A percentile compares a stretch with the other conserved stretches of the same genome.
These are phyloP conservation scores for Triticum turgidum DNA, from an alignment of 176 grass and related monocot species.

Conservation along the genomic window DNA sequence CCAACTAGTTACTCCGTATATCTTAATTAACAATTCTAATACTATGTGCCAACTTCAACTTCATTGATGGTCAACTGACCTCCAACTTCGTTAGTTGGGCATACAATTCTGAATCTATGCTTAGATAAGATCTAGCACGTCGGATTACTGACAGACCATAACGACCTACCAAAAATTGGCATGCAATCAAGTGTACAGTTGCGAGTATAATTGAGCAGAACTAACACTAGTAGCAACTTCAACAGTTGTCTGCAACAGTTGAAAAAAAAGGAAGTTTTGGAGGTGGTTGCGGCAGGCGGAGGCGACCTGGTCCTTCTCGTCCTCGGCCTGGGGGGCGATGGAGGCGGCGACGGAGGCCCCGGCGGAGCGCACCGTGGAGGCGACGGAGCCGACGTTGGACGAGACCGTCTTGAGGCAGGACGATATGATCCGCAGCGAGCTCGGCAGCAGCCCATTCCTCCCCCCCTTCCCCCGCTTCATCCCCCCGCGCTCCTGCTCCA, in stretches of 20 bases:
- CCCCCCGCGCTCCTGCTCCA: slow-evolving; percentile 9
- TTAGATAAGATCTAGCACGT: slow-evolving; percentile 28
- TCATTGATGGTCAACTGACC: slow-evolving; percentile 29
- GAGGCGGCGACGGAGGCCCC: slow-evolving; percentile 94
- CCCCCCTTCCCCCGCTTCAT: slow-evolving; percentile 68
- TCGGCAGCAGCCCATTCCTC: slow-evolving; percentile 89
- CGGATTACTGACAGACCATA: neutral
- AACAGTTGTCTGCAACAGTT: slow-evolving; percentile 11
- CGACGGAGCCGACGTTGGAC: slow-evolving; percentile 91
- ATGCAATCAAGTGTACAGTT: slow-evolving; percentile 5
- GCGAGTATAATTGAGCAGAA: neutral
- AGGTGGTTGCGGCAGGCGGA: neutral
- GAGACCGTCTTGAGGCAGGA: slow-evolving; percentile 99
- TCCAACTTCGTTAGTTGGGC: neutral
- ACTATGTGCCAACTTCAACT: neutral
- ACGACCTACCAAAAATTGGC: slow-evolving; percentile 19
- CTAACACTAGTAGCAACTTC: slow-evolving; percentile 17
- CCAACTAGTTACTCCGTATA: neutral
- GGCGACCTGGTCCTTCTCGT: slow-evolving; percentile 97
- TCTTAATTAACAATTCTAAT: neutral
- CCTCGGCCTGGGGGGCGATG: slow-evolving; percentile 64
- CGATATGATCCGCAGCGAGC: slow-evolving; percentile 96
- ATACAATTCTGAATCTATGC: slow-evolving; percentile 9
- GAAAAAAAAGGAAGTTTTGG: neutral
- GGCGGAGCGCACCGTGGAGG: slow-evolving; percentile 93